These are phyloP conservation scores for Solanum acaule DNA, from an alignment of 257 asterid species.

Conservation along the genomic window DNA sequence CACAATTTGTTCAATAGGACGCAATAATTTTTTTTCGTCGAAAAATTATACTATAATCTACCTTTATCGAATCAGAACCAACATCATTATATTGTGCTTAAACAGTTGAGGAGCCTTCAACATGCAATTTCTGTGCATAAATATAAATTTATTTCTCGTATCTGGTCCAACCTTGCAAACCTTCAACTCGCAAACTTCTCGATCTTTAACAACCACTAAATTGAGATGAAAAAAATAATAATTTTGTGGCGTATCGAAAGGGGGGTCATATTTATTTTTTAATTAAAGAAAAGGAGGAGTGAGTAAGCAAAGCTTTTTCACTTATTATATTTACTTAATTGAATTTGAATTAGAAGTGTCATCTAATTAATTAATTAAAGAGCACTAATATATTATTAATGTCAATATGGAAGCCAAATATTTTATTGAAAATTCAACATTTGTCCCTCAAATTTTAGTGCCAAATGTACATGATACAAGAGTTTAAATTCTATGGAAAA, in stretches of 20 bases:
- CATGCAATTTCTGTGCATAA: too few relatives aligned
- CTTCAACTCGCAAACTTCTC: too few relatives aligned
- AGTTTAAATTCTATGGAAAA: neutral
- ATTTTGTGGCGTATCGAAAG: neutral
- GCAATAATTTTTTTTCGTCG: rapidly evolving
- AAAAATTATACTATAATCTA: neutral
- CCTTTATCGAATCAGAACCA: too few relatives aligned
- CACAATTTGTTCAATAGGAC: neutral
- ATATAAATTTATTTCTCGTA: too few relatives aligned
- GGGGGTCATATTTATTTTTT: neutral
- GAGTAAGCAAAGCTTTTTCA: neutral
- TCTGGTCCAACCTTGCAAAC: rapidly evolving
- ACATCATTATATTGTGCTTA: too few relatives aligned
- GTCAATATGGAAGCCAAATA: neutral
- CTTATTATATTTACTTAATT: neutral
- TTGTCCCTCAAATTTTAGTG: neutral
- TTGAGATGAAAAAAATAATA: neutral
- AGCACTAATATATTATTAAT: neutral
- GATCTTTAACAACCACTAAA: too few relatives aligned
- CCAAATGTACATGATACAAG: neutral
- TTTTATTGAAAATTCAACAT: neutral
- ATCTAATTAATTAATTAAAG: neutral
- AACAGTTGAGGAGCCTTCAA: too few relatives aligned
- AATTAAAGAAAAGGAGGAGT: neutral
- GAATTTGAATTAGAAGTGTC: neutral